Evolutionary conservation across 345 rosid species (phyloP), one percentile per base, ranked within the genome.

Genomic region (Pistacia atlantica): DNA sequence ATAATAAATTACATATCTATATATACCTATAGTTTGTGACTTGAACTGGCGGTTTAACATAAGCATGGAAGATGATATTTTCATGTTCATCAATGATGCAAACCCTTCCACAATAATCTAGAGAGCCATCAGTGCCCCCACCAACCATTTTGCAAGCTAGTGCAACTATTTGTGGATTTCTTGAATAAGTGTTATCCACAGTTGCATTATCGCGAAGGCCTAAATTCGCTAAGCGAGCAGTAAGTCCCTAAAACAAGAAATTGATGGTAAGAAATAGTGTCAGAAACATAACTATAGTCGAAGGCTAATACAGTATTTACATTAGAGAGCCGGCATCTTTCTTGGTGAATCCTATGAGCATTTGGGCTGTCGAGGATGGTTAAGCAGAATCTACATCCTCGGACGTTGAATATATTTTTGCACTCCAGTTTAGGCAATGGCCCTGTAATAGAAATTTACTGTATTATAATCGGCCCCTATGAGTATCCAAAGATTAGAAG

Each of bases 81-180:
- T 95, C 97, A 42, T 71, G 79, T 67, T 95, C 96, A 68, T 95
- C 98, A 28, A 89, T 85, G 59, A 95, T 71, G 83, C 97, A 93
- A 71, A 93, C 92, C 82, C 92, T 87, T 1, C 91, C 98, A 59
- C 97, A 93, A 52, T 92, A 70, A 62, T 93, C 97, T 11, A 92
- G 77, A 11, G 97, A 89, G 61, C 99, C 97, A 67, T 92, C 99
- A 69, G 91, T 93, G 77, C 97, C 96, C 67, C 97, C 99, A 57
- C 99, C 98, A 68, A 93, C 93, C 94, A 91, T 92, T 81, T 95
- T 93, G 87, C 97, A 93, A 75, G 93, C 92, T 13, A 95, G 81
- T 74, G 97, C 89, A 59, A 93, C 97, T 11, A 86, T 87, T 73
- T 84, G 84, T 3, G 89, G 78, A 16, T 91, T 89, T 77, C 94